A percentile compares a stretch with the other conserved stretches of the same genome.
Evolutionary conservation across 2,329 filamentous ascomycete genomes (phyloP).

Genomic region (Pestalotiopsis sp.): DNA sequence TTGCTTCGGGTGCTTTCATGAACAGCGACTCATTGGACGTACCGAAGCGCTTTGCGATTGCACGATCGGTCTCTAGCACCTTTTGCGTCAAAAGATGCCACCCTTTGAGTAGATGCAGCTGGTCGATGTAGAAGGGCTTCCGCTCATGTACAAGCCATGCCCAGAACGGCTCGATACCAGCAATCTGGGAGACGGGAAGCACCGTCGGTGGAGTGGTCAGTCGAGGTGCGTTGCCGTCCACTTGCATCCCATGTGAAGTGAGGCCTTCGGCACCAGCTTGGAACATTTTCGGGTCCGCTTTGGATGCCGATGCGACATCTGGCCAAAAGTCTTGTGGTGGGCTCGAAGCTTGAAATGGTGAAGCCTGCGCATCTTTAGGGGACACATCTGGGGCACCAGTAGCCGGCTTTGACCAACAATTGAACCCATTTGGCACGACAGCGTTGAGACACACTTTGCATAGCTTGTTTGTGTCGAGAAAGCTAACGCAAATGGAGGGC

Average conservation of each 20-base stretch:
- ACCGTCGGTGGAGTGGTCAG: background rate
- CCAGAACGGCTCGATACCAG: slow-evolving; percentile 11
- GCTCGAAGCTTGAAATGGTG: background rate
- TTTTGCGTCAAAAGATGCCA: slow-evolving; percentile 7
- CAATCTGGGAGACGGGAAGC: slow-evolving; percentile 4
- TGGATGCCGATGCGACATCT: background rate
- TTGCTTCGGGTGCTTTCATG: background rate
- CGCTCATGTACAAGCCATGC: slow-evolving; percentile 10
- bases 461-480: slow-evolving; percentile 14
- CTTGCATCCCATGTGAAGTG: background rate
- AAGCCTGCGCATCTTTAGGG: background rate
- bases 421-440: slow-evolving; percentile 12
- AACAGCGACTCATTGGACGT: background rate
- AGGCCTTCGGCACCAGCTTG: background rate
- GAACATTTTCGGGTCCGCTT: background rate
- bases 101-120: slow-evolving; percentile 15
- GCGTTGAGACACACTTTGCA: slow-evolving; percentile 7
- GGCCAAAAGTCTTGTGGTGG: background rate
- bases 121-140: slow-evolving; percentile 18
- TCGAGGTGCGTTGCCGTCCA: background rate
- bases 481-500: background rate
- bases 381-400: too few relatives aligned
- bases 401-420: slow-evolving; percentile 10
- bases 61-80: background rate
- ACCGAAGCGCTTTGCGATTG: background rate